Conservation (phyloP, 441 rosid genomes). For the Kokia cookei region DNA sequence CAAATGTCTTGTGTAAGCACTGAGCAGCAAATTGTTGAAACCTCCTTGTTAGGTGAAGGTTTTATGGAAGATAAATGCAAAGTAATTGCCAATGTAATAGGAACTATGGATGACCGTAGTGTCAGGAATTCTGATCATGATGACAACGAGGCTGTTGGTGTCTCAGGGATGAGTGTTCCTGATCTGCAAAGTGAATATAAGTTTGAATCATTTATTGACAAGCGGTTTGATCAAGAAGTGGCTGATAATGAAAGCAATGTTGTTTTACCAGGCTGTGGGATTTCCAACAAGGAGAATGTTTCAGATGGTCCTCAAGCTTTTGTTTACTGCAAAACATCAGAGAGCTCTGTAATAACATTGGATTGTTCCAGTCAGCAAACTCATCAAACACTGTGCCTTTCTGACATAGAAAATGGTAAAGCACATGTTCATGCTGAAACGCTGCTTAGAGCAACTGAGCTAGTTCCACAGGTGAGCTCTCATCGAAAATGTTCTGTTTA, state of each 20-base stretch:
- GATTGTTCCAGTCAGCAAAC: constrained; percentile 25
- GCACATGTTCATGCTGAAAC: constrained; percentile 25
- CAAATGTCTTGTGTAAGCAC: constrained; percentile 20
- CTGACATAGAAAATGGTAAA: constrained; percentile 31
- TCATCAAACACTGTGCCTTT: constrained; percentile 19
- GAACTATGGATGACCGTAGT: constrained; percentile 17
- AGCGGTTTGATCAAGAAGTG: constrained; percentile 19
- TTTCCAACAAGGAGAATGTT: constrained; percentile 22
- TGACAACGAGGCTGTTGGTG: constrained; percentile 4
- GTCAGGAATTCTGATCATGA: constrained; percentile 13
- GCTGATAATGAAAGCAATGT: constrained; percentile 16
- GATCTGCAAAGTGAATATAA: constrained; percentile 20
- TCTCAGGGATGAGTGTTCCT: constrained; percentile 11
- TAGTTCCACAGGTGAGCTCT: constrained; percentile 36
- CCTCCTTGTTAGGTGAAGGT: constrained; percentile 18
- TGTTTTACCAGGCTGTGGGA: constrained; percentile 14
- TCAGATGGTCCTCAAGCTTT: constrained; percentile 26
- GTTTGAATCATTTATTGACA: constrained; percentile 18
- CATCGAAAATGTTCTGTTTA: background rate
- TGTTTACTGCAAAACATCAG: constrained; percentile 28
- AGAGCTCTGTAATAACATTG: constrained; percentile 16
- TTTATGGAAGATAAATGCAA: constrained; percentile 25
- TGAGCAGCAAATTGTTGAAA: constrained; percentile 22
- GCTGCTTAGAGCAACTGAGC: constrained; percentile 21
- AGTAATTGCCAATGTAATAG: constrained; percentile 29